Evolutionary conservation across 2,329 filamentous ascomycete genomes (phyloP), one percentile per base, ranked within the genome.

Genomic region (Dissoconium aciculare): DNA sequence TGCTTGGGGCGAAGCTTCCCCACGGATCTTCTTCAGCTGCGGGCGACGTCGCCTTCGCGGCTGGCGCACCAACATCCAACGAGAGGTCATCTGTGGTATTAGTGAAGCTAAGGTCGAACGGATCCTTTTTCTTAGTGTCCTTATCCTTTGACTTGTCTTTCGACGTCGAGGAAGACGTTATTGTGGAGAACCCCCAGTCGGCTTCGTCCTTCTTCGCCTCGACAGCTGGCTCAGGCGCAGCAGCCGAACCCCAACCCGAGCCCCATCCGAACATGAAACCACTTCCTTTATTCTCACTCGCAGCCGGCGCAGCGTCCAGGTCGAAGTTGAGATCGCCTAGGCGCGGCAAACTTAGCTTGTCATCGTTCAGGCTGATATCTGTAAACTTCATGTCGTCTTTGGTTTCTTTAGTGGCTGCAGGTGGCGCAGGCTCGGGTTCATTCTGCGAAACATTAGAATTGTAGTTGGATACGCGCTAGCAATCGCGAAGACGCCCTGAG

Each of bases 351-450:
- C 36, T 40, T 19, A 39, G 45, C 28, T 47, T 47, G 47, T 50
- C 47, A 46, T 65, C 56, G 51, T 63, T 51, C 41, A 63, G 48
- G 44, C 55, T 51, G 43, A 64, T 56, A 31, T 61, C 58, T 42
- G 63, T 57, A 39, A 63, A 62, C 31, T 54, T 58, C 45, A 56
- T 57, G 32, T 56, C 52, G 38, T 44, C 38, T n/a, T 43, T 45
- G 19, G 45, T 36, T 21, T 42, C 40, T 29, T 38, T 39, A 33
- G 36, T 36, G 34, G 30, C 37, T 33, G 31, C 37, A 10, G 29
- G 17, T n/a, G 32, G 19, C 19, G 19, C 19, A 23, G 19, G 19
- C 19, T 23, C 15, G 26, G 52, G 43, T 12, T 48, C 45, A 38
- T 41, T 44, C 45, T 48, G 31, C 28, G n/a, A n/a, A n/a, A n/a